These are phyloP conservation scores for Astragalus membranaceus DNA, from an alignment of 306 rosid species.

Conservation along the genomic window DNA sequence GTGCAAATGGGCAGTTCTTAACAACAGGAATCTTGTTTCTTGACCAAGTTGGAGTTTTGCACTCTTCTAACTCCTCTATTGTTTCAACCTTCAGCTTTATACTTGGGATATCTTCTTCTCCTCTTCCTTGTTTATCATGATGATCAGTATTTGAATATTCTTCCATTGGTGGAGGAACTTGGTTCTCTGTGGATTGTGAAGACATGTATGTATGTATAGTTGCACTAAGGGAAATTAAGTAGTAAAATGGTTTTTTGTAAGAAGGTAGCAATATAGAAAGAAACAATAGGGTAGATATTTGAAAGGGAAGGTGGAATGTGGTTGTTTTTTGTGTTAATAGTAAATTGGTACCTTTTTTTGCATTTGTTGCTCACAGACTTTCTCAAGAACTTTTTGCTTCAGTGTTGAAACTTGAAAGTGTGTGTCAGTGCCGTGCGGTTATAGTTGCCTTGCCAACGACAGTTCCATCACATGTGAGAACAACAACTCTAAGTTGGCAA, in stretches of 20 bases:
- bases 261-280: background rate
- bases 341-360: constrained; percentile 9
- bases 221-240: background rate
- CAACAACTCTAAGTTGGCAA: constrained; percentile 27
- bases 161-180: background rate
- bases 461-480: constrained; percentile 17
- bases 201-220: background rate
- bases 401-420: constrained; percentile 25
- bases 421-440: constrained; percentile 31
- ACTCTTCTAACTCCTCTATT: constrained; percentile 22
- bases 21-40: constrained; percentile 28
- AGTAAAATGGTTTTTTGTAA: background rate
- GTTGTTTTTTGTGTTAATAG: no score
- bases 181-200: background rate
- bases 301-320: background rate
- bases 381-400: constrained; percentile 13
- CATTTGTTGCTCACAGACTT: constrained; percentile 14
- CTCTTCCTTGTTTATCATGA: background rate
- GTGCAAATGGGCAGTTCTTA: constrained; percentile 46
- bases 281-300: background rate
- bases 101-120: background rate
- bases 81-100: background rate
- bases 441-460: constrained; percentile 17
- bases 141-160: background rate
- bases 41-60: constrained; percentile 46